Evolutionary conservation across 768 basidiomycete species (phyloP).

Genomic region (Tricholoma bakamatsutake): DNA sequence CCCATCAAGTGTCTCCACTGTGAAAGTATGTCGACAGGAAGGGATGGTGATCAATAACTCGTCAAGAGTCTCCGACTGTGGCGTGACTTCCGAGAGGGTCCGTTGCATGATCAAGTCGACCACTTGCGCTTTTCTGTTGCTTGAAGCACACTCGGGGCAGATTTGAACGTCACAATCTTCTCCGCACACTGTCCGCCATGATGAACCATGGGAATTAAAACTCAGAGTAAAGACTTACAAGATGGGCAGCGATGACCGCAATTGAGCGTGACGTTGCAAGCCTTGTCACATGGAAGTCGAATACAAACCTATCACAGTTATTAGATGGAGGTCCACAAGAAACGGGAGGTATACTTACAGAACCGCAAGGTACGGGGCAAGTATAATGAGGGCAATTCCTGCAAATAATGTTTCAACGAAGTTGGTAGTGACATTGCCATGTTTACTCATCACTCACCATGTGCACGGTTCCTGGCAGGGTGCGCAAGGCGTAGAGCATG

Average conservation of each 20-base stretch:
- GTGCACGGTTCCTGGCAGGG: slow-evolving; percentile 59
- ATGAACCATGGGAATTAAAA: not conserved
- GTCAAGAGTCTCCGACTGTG: slow-evolving; percentile 33
- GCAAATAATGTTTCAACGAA: not conserved
- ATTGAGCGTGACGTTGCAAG: slow-evolving; percentile 38
- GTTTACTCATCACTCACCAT: slow-evolving; percentile 36
- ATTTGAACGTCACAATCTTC: slow-evolving; percentile 53
- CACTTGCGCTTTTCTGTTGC: slow-evolving; percentile 30
- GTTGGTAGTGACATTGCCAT: not conserved
- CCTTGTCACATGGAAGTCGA: slow-evolving; percentile 56
- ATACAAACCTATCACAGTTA: slow-evolving; percentile 45
- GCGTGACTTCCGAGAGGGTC: slow-evolving; percentile 42
- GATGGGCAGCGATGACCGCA: slow-evolving; percentile 70
- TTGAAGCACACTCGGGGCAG: slow-evolving; percentile 46
- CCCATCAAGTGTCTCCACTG: slow-evolving; percentile 67
- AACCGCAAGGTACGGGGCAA: slow-evolving; percentile 64
- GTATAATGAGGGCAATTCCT: slow-evolving; percentile 49
- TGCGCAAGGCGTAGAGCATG: slow-evolving; percentile 50
- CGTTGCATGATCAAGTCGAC: slow-evolving; percentile 58
- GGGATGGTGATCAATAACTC: slow-evolving; percentile 57
- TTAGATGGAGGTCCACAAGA: not conserved
- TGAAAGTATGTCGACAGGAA: slow-evolving; percentile 59
- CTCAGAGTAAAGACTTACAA: slow-evolving; percentile 27
- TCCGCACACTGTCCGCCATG: slow-evolving; percentile 49
- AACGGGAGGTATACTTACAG: slow-evolving; percentile 35